Percentiles rank a stretch among this genome's conserved stretches.
Evolutionary conservation across 192 early-diverging fungal species (phyloP).

Genomic region (Podochytrium sp.): DNA sequence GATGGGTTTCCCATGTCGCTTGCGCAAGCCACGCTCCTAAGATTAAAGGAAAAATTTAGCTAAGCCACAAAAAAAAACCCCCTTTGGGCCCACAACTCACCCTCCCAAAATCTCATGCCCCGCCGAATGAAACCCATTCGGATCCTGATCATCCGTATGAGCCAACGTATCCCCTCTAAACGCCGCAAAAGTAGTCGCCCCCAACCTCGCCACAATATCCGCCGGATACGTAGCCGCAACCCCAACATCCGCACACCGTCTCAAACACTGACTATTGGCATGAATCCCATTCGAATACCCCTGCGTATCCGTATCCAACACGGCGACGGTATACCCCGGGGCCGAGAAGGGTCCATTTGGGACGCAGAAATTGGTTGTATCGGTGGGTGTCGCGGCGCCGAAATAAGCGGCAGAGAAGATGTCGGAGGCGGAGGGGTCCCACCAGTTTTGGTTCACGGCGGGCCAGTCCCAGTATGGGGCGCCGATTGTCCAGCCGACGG

Average conservation of each 20-base stretch:
- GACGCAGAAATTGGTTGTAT: conserved; percentile 12
- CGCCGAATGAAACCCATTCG: background rate
- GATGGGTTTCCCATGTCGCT: conserved; percentile 13
- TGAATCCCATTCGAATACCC: conserved; percentile 2
- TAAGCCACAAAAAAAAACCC: background rate
- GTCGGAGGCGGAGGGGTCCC: conserved; percentile 1
- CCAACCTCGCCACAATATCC: background rate
- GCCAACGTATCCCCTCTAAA: background rate
- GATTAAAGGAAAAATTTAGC: background rate
- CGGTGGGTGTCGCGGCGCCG: background rate
- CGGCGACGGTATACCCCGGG: background rate
- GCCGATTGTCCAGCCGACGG: background rate
- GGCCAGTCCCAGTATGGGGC: conserved; percentile 22
- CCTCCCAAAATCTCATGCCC: conserved; percentile 12
- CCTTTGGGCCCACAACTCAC: background rate
- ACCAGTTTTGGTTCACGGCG: conserved; percentile 20
- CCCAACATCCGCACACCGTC: background rate
- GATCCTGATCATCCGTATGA: background rate
- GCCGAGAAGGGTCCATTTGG: background rate
- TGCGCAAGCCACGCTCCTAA: background rate
- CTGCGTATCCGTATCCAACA: conserved; percentile 1
- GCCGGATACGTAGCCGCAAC: background rate
- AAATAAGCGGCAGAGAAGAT: conserved; percentile 1
- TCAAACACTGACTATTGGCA: background rate
- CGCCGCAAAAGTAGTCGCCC: background rate